Conservation (phyloP, 2,329 filamentous ascomycete species). For the Leptosphaerulina australis region DNA sequence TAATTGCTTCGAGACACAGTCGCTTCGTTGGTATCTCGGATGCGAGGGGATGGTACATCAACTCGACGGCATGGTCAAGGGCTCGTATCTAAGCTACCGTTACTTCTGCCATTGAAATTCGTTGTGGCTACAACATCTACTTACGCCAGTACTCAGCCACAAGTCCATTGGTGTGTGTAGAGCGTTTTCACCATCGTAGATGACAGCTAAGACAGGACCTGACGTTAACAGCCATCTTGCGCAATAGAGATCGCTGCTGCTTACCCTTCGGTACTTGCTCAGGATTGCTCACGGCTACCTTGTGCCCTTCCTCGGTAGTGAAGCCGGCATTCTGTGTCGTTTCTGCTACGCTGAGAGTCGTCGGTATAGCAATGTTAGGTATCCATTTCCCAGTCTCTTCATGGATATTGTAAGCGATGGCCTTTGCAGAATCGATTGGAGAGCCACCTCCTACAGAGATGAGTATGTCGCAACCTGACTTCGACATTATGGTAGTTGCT, state of each 20-base stretch:
- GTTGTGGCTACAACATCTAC: constrained; percentile 1
- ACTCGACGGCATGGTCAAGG: constrained; percentile 62
- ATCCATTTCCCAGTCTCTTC: constrained; percentile 48
- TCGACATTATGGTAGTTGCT: constrained; percentile 43
- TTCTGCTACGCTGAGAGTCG: constrained; percentile 58
- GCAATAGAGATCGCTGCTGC: background rate
- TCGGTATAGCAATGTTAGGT: constrained; percentile 48
- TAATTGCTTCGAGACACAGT: constrained; percentile 55
- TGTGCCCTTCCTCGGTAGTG: constrained; percentile 57
- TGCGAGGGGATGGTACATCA: constrained; percentile 60
- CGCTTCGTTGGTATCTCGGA: constrained; percentile 57
- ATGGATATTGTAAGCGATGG: constrained; percentile 48
- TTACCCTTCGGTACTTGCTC: constrained; percentile 51
- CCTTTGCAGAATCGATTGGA: constrained; percentile 58
- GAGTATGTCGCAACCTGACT: constrained; percentile 45
- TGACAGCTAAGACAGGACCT: constrained; percentile 46
- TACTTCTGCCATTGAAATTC: constrained; percentile 2
- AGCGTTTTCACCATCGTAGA: constrained; percentile 61
- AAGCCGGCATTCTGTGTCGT: constrained; percentile 61
- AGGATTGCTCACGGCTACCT: constrained; percentile 56
- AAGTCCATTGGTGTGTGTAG: constrained; percentile 58
- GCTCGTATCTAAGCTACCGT: constrained; percentile 52
- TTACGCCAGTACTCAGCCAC: constrained; percentile 58
- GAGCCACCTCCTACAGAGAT: constrained; percentile 54
- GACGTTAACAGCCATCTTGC: background rate